Evolutionary conservation across 2,329 filamentous ascomycete species (phyloP).

Genomic region (Paraconiothyrium sp.): DNA sequence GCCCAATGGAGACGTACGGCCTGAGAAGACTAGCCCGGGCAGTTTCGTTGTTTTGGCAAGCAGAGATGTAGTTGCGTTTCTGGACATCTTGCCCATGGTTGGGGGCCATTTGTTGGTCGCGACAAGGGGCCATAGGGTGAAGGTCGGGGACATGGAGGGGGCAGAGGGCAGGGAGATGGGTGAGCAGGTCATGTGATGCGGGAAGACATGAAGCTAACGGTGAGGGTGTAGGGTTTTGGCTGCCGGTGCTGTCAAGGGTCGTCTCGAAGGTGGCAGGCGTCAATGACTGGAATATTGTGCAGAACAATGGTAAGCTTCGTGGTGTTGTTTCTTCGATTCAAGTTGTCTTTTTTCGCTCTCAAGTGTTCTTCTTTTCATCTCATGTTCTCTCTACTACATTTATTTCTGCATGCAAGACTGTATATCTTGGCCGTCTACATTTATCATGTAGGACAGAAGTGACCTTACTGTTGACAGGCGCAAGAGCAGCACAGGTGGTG

Average conservation of each 20-base stretch:
- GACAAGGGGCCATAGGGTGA: conserved; percentile 78
- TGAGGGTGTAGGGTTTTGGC: conserved; percentile 56
- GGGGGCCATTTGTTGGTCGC: conserved; percentile 85
- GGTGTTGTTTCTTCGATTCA: no score
- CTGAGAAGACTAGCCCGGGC: conserved; percentile 48
- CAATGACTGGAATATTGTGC: conserved; percentile 92
- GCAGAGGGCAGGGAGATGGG: conserved; percentile 74
- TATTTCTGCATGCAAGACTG: background rate
- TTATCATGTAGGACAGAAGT: no score
- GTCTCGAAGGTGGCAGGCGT: conserved; percentile 75
- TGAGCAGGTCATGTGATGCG: conserved; percentile 38
- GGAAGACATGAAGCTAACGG: background rate
- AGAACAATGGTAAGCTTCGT: conserved; percentile 79
- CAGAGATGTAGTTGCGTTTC: conserved; percentile 80
- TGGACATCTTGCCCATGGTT: conserved; percentile 91
- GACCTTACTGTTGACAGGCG: conserved; percentile 58
- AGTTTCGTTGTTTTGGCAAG: conserved; percentile 78
- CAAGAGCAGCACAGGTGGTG: conserved; percentile 89
- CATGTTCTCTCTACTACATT: conserved; percentile 4
- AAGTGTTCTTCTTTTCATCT: conserved; percentile 22
- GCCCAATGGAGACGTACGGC: conserved; percentile 34
- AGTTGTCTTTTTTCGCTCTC: background rate
- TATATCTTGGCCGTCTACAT: no score
- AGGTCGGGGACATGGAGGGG: conserved; percentile 74
- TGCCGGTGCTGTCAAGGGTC: conserved; percentile 77